Base-by-base conservation (phyloP, 2,329 filamentous ascomycete species). In the Dactylellina haptotyla region DNA sequence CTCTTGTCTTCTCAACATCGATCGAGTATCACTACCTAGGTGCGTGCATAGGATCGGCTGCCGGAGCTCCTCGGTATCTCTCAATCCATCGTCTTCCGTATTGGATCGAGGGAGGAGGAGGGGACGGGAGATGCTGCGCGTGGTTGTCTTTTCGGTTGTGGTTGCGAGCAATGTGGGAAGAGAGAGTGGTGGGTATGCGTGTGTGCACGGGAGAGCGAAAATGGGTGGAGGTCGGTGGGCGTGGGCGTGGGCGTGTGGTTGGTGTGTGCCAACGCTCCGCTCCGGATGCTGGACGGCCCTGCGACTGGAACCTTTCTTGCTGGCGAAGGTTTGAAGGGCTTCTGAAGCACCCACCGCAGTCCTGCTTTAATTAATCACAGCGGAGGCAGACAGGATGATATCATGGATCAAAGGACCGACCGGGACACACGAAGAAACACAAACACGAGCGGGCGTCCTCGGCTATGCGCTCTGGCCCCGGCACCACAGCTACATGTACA, bases 41-140 rank as follows among this genome's bases (percentile, higher is more conserved):
- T 45, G 34, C 26, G 34, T 67, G 53, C 63, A 67, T 56, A 45
- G 54, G 53, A 53, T 59, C 53, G 54, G 45, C 54, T 59, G 53
- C 63, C 30, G 63, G 63, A 67, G 63, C 45, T 67, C 63, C 45
- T 59, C 39, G 56, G 39, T 43, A 48, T 43, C 45, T 26, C 51
- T 8, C 25, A 20, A 18, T 39, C 23, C 45, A 34, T 18, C 25
- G 51, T 51, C 28, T 57, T 66, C 34, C 9, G 39, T 20, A 14
- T 34, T 25, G 16, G 32, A 37, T 41, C 28, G 26, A 50, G 32
- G 32, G 53, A 46, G 37, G 37, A 64, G 37, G 54, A 41, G 20
- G 23, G 25, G 28, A 20, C 28, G 56, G 41, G 41, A 18, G 39
- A 25, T 58, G 39, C n/a, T n/a, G 18, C 23, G 56, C 8, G 18